Evolutionary conservation across 768 basidiomycete genomes (phyloP).

Genomic region (Punctularia strigosozonata): DNA sequence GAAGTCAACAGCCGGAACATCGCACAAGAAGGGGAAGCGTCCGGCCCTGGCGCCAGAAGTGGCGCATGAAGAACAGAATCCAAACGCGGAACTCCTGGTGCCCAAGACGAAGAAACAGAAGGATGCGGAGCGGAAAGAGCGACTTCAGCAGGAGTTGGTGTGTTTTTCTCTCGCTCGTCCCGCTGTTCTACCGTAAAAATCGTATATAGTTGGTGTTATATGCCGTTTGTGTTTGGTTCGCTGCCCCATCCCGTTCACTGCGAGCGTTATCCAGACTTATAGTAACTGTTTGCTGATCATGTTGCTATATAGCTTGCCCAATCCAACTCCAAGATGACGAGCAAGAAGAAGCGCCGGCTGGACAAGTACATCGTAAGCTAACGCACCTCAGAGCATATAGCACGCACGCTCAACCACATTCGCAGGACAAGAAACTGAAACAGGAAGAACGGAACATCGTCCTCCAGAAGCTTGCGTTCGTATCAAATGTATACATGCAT

Average conservation of each 20-base stretch:
- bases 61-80: constrained; percentile 6
- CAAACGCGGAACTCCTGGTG: constrained; percentile 13
- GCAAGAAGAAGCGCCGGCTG: constrained; percentile 37
- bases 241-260: neutral
- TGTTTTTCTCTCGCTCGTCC: too few relatives aligned
- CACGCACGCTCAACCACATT: neutral
- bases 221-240: neutral
- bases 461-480: constrained; percentile 75
- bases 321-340: constrained; percentile 22
- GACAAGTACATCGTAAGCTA: constrained; percentile 36
- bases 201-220: constrained; percentile 2
- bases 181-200: too few relatives aligned
- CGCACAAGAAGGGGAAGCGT: constrained; percentile 46
- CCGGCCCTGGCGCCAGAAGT: neutral
- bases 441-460: constrained; percentile 16
- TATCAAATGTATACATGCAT: constrained; percentile 8
- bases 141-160: constrained; percentile 20
- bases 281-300: neutral
- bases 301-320: constrained; percentile 10
- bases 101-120: constrained; percentile 17
- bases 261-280: neutral
- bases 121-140: constrained; percentile 15
- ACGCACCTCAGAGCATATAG: neutral
- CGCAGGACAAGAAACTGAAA: constrained; percentile 1
- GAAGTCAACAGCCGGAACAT: constrained; percentile 41